Percentiles rank a stretch among this genome's conserved stretches.
Evolutionary conservation across 2,329 filamentous ascomycete species (phyloP).

Genomic region (Canariomyces notabilis): DNA sequence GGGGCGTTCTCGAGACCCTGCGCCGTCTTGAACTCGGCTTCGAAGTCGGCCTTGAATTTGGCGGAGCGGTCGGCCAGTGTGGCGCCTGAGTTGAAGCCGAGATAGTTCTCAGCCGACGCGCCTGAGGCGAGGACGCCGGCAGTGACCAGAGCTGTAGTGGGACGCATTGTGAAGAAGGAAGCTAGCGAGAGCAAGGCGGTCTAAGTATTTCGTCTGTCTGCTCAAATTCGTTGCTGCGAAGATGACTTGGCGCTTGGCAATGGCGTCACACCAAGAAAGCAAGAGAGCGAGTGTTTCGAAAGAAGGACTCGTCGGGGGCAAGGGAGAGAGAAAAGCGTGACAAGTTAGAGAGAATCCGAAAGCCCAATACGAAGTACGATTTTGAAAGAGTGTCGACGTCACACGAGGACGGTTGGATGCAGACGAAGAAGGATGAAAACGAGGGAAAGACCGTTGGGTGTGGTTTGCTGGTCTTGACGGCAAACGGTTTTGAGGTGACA

Average conservation of each 20-base stretch:
- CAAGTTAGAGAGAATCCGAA: not conserved
- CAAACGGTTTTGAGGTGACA: conserved; percentile 4
- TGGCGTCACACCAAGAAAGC: conserved; percentile 9
- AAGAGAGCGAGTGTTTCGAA: not conserved
- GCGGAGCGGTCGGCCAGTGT: conserved; percentile 43
- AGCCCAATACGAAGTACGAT: not conserved
- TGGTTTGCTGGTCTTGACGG: not conserved
- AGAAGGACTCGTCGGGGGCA: not conserved
- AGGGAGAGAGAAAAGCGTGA: conserved; percentile 6
- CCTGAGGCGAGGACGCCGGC: conserved; percentile 37
- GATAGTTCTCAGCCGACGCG: conserved; percentile 42
- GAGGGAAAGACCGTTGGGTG: not conserved
- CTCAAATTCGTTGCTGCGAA: not conserved
- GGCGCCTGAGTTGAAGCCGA: conserved; percentile 50
- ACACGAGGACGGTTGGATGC: conserved; percentile 17
- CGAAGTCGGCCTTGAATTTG: conserved; percentile 49
- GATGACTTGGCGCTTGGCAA: conserved; percentile 14
- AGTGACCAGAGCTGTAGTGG: conserved; percentile 34
- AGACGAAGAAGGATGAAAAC: not conserved
- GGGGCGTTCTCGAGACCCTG: conserved; percentile 42
- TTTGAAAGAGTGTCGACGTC: conserved; percentile 17
- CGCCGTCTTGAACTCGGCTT: conserved; percentile 41
- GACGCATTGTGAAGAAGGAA: conserved; percentile 35
- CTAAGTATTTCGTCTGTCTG: too few relatives aligned
- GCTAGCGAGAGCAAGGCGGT: not conserved